These are phyloP conservation scores for Russula sp. DNA, from an alignment of 768 basidiomycete genomes.

Conservation along the genomic window DNA sequence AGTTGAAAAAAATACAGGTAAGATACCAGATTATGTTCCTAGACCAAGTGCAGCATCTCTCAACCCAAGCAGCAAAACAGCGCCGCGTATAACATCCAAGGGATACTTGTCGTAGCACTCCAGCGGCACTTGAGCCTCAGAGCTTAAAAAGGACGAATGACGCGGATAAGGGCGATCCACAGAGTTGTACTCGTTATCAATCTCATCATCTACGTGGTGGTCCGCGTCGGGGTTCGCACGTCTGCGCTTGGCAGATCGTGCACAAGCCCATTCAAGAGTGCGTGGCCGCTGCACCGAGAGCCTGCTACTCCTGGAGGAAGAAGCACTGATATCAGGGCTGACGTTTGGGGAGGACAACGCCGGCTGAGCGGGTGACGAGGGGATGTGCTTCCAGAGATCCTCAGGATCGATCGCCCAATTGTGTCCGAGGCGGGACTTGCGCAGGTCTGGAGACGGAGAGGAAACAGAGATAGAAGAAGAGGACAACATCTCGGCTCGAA, in stretches of 20 bases:
- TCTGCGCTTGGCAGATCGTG: constrained; percentile 33
- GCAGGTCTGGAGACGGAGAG: constrained; percentile 10
- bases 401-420: constrained; percentile 15
- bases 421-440: constrained; percentile 9
- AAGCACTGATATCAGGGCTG: constrained; percentile 10
- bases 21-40: constrained; percentile 1
- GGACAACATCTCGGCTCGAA: background rate
- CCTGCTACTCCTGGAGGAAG: constrained; percentile 14
- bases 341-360: constrained; percentile 17
- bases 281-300: constrained; percentile 22
- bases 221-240: constrained; percentile 21
- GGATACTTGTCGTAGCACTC: constrained; percentile 24
- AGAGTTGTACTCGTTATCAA: constrained; percentile 11
- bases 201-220: constrained; percentile 20
- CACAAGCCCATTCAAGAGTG: constrained; percentile 42
- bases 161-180: background rate
- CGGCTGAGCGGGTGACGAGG: constrained; percentile 25
- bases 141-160: background rate
- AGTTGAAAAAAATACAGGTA: background rate
- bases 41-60: background rate
- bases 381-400: constrained; percentile 28
- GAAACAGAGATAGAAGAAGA: background rate
- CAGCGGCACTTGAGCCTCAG: constrained; percentile 17
- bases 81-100: constrained; percentile 28
- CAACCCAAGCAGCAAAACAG: constrained; percentile 25